Percentiles rank a stretch among this genome's conserved stretches.
These are phyloP conservation scores for Mycena galopus DNA, from an alignment of 768 basidiomycete genomes.

Conservation along the genomic window DNA sequence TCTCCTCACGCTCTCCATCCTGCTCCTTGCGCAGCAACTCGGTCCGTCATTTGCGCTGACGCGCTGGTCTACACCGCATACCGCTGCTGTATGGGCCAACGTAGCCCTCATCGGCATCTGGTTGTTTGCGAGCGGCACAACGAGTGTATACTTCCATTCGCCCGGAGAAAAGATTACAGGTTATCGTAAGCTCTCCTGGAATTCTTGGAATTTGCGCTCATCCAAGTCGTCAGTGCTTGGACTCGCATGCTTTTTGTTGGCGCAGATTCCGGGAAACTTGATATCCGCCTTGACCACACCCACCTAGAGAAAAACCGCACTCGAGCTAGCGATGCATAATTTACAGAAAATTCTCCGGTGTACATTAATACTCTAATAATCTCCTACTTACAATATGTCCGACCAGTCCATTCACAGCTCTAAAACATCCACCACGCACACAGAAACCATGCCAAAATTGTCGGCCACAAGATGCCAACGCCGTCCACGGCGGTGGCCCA, in stretches of 20 bases:
- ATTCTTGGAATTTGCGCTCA: background rate
- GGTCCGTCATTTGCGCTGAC: slow-evolving; percentile 60
- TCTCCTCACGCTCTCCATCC: slow-evolving; percentile 81
- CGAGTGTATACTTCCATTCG: slow-evolving; percentile 92
- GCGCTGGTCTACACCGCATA: slow-evolving; percentile 60
- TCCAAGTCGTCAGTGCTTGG: slow-evolving; percentile 33
- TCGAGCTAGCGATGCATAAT: slow-evolving; percentile 14
- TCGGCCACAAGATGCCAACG: slow-evolving; percentile 54
- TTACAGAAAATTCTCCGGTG: slow-evolving; percentile 1
- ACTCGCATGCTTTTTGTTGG: slow-evolving; percentile 32
- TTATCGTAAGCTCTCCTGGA: slow-evolving; percentile 68
- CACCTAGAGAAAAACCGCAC: slow-evolving; percentile 12
- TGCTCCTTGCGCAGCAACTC: slow-evolving; percentile 87
- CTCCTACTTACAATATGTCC: slow-evolving; percentile 1
- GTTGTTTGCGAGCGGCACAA: slow-evolving; percentile 83
- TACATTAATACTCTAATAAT: slow-evolving; percentile 28
- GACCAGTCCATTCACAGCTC: slow-evolving; percentile 2
- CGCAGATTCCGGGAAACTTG: slow-evolving; percentile 32
- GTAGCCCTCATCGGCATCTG: slow-evolving; percentile 69
- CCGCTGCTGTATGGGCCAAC: slow-evolving; percentile 60
- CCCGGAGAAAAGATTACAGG: slow-evolving; percentile 91
- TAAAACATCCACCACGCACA: slow-evolving; percentile 54
- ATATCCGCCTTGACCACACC: background rate
- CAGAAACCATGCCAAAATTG: slow-evolving; percentile 50
- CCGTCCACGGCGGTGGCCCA: slow-evolving; percentile 55